These are phyloP conservation scores for Cucurbita ficifolia DNA, from an alignment of 306 rosid species.

Conservation along the genomic window DNA sequence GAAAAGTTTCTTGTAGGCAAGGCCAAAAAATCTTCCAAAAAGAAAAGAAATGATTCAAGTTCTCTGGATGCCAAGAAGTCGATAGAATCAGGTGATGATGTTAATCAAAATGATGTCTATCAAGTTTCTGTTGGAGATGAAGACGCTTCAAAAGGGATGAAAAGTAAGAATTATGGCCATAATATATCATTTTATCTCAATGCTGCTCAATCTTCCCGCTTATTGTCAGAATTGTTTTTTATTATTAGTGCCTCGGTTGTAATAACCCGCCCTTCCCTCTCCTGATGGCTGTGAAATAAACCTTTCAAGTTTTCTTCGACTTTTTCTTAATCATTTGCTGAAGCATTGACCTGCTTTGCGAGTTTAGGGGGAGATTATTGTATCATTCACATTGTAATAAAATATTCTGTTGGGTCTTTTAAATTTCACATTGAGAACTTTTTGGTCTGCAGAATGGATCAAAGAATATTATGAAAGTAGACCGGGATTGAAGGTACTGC, in stretches of 20 bases:
- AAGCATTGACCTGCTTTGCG: not conserved
- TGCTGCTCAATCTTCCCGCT: not conserved
- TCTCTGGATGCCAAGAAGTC: not conserved
- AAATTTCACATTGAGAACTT: slow-evolving; percentile 14
- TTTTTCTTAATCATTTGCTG: not conserved
- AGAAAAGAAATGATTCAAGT: slow-evolving; percentile 19
- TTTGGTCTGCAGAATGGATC: slow-evolving; percentile 59
- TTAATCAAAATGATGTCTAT: slow-evolving; percentile 14
- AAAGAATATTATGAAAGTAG: slow-evolving; percentile 49
- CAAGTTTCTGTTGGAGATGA: slow-evolving; percentile 26
- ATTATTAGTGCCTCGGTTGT: not conserved
- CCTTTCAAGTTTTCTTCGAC: not conserved
- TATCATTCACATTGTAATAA: not conserved
- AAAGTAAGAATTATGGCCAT: slow-evolving; percentile 19
- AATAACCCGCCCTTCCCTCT: not conserved
- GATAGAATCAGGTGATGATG: slow-evolving; percentile 7
- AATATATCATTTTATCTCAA: not conserved
- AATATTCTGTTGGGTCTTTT: not conserved
- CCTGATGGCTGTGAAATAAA: not conserved
- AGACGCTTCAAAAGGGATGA: slow-evolving; percentile 33
- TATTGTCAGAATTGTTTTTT: not conserved
- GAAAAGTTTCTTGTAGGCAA: slow-evolving; percentile 12
- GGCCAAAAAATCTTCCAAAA: slow-evolving; percentile 20
- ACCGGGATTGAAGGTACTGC: slow-evolving; percentile 54
- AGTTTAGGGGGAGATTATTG: not conserved